These are phyloP conservation scores for Saccharomyces uvarum DNA, from an alignment of 1,139 yeast species.

Conservation along the genomic window DNA sequence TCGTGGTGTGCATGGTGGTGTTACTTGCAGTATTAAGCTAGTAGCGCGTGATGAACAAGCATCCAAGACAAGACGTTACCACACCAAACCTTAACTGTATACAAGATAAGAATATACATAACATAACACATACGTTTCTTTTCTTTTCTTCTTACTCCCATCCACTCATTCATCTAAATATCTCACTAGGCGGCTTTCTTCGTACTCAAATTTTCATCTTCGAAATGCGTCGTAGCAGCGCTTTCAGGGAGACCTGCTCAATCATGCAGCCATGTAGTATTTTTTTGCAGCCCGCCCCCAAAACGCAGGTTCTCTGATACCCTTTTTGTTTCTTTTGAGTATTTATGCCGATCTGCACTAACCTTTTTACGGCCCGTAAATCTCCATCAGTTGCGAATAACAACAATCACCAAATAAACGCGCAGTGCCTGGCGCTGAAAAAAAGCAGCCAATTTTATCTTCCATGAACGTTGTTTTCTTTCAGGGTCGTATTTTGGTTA, in stretches of 20 bases:
- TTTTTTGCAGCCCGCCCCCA: not conserved
- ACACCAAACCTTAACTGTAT: not conserved
- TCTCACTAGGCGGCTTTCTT: not conserved
- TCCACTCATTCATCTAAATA: not conserved
- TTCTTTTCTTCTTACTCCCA: not conserved
- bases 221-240: not conserved
- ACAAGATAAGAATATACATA: not conserved
- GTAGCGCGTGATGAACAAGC: not conserved
- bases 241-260: not conserved
- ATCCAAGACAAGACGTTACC: not conserved
- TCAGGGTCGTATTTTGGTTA: not conserved
- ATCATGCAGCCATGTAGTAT: not conserved
- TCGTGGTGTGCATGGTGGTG: constrained; percentile 34
- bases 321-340: not conserved
- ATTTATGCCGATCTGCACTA: not conserved
- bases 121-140: not conserved
- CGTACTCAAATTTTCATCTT: not conserved
- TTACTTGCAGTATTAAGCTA: constrained; percentile 37
- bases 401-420: not conserved
- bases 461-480: not conserved
- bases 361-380: not conserved
- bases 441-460: not conserved
- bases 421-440: not conserved
- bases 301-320: not conserved
- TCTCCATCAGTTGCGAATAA: not conserved